Evolutionary conservation across 139 green algal species (phyloP).

Genomic region (Coelastrella sp.): DNA sequence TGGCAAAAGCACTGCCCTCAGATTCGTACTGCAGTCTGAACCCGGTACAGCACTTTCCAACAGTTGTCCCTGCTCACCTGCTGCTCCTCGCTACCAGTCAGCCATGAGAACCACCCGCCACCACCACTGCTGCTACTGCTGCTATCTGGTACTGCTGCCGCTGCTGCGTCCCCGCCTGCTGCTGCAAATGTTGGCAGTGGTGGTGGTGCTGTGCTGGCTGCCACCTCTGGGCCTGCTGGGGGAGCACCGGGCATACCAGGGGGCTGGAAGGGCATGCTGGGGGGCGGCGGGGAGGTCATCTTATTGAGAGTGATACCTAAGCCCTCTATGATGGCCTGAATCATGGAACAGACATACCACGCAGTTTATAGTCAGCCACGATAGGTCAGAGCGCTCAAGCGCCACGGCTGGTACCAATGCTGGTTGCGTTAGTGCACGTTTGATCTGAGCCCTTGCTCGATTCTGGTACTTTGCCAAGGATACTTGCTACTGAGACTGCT

Average conservation of each 20-base stretch:
- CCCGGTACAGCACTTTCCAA: too few relatives aligned
- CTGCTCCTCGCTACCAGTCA: conserved; percentile 42
- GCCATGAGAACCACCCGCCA: conserved; percentile 35
- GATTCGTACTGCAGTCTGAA: too few relatives aligned
- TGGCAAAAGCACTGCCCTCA: too few relatives aligned
- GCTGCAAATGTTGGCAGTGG: conserved; percentile 5
- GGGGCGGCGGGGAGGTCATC: conserved; percentile 86
- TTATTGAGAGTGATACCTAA: conserved; percentile 95
- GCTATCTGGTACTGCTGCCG: conserved; percentile 8
- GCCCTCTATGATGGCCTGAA: conserved; percentile 96
- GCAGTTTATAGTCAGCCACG: neutral
- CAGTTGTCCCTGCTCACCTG: neutral
- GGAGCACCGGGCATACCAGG: conserved; percentile 40
- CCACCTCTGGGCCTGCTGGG: neutral
- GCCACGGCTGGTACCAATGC: too few relatives aligned
- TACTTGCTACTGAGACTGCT: neutral
- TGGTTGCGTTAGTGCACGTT: too few relatives aligned
- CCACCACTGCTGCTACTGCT: conserved; percentile 4
- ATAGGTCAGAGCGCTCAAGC: too few relatives aligned
- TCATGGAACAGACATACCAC: neutral
- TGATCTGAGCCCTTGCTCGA: too few relatives aligned
- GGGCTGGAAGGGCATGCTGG: conserved; percentile 61
- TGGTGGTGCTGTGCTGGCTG: neutral
- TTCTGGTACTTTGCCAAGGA: too few relatives aligned
- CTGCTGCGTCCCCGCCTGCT: neutral